phyloP scores from a whole-genome alignment of 2,329 filamentous ascomycete species.

The Epichloe glyceriae region DNA sequence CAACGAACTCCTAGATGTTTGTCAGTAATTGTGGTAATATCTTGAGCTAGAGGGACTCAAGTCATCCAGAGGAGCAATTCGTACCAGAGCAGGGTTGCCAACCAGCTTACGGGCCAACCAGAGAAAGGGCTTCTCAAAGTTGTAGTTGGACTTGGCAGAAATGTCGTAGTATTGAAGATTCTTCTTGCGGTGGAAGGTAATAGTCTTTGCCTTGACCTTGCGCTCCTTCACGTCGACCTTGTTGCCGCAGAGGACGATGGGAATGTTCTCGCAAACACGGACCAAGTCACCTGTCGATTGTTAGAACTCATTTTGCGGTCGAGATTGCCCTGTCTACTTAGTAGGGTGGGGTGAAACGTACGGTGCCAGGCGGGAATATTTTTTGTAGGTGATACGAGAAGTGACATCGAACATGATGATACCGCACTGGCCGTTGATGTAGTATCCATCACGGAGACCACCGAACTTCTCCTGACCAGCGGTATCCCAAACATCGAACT shows the following conservation, averaged over 20 bases:
- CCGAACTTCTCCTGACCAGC: constrained; percentile 99
- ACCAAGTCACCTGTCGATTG: constrained; percentile 69
- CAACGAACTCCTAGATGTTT: constrained; percentile 72
- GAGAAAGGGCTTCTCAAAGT: constrained; percentile 99
- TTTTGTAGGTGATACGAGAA: constrained; percentile 99
- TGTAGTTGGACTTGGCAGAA: constrained; percentile 99
- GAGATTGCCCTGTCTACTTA: not conserved
- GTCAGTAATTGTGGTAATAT: constrained; percentile 15
- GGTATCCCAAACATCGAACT: constrained; percentile 99
- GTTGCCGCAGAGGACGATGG: constrained; percentile 96
- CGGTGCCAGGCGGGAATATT: constrained; percentile 99
- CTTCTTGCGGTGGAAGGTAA: constrained; percentile 99
- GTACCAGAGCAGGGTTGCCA: constrained; percentile 54
- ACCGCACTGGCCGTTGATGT: constrained; percentile 99
- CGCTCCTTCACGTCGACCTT: constrained; percentile 99
- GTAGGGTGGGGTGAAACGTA: constrained; percentile 38
- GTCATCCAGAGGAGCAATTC: constrained; percentile 1
- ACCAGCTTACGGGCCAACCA: constrained; percentile 98
- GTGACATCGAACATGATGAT: constrained; percentile 99
- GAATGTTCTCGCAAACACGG: constrained; percentile 98
- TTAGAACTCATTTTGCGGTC: constrained; percentile 8
- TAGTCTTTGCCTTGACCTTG: constrained; percentile 99
- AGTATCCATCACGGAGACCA: constrained; percentile 98
- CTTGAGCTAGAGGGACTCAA: not conserved
- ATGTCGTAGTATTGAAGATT: constrained; percentile 99